These are phyloP conservation scores for Ustilago sp. DNA, from an alignment of 1,284 basidiomycete species.

Conservation along the genomic window DNA sequence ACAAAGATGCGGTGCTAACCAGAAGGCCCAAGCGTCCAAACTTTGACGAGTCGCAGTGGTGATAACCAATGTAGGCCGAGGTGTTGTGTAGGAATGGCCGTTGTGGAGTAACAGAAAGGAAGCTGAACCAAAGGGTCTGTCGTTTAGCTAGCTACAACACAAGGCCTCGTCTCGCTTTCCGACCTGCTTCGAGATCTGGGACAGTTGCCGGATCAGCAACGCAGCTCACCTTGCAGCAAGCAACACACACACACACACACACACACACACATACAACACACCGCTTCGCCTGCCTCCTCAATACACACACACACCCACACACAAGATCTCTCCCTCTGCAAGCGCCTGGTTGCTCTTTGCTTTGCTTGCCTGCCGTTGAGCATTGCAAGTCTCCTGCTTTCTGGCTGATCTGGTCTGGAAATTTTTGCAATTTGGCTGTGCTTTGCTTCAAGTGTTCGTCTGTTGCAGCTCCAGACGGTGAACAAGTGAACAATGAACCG, in stretches of 20 bases:
- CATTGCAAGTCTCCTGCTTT: not conserved
- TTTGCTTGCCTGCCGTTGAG: not conserved
- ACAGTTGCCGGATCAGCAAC: conserved; percentile 34
- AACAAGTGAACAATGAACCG: not conserved
- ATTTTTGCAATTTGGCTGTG: conserved; percentile 11
- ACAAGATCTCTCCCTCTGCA: not conserved
- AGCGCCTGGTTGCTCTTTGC: conserved; percentile 10
- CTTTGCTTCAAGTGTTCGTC: not conserved
- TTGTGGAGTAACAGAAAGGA: conserved; percentile 2
- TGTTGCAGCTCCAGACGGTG: conserved; percentile 12
- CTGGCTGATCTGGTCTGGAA: conserved; percentile 11
- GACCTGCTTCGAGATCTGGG: conserved; percentile 34
- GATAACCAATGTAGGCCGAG: conserved; percentile 20
- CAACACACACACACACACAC: conserved; percentile 8
- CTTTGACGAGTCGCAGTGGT: not conserved
- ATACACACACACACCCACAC: conserved; percentile 13
- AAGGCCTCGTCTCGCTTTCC: not conserved
- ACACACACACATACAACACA: too few relatives aligned
- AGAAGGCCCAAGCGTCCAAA: not conserved
- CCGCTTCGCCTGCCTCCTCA: too few relatives aligned
- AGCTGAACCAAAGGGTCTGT: conserved; percentile 11
- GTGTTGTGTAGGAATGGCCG: conserved; percentile 4
- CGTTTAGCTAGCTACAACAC: not conserved
- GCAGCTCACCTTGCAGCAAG: conserved; percentile 27
- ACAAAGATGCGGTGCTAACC: not conserved